Percentiles rank a stretch among this genome's conserved stretches.
Evolutionary conservation across 495 filamentous ascomycete species (phyloP).

Genomic region (Viridothelium virens): DNA sequence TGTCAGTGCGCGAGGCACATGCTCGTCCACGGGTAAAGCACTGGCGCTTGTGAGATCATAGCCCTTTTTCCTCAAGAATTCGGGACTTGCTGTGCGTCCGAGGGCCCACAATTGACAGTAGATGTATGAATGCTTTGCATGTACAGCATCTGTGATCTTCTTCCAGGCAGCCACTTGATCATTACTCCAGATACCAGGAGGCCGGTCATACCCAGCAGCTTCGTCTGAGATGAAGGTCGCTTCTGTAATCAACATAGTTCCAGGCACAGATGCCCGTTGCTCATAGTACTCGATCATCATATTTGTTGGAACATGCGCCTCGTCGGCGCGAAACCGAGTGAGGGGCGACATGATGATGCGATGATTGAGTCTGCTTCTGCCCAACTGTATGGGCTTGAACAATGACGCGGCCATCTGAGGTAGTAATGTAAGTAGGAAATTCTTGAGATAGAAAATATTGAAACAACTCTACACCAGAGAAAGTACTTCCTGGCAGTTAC

Average conservation of each 20-base stretch:
- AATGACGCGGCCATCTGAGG: slow-evolving; percentile 8
- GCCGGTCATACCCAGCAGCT: slow-evolving; percentile 47
- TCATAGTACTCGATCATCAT: slow-evolving; percentile 52
- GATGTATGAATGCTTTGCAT: slow-evolving; percentile 55
- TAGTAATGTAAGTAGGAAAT: no score
- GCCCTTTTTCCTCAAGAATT: slow-evolving; percentile 35
- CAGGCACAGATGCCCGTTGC: slow-evolving; percentile 52
- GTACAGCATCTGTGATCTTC: slow-evolving; percentile 56
- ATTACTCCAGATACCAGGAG: slow-evolving; percentile 55
- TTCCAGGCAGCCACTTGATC: slow-evolving; percentile 58
- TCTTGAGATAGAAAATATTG: no score
- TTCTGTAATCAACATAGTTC: slow-evolving; percentile 59
- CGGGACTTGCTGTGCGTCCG: slow-evolving; percentile 48
- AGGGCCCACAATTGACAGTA: slow-evolving; percentile 61
- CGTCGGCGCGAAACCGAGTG: slow-evolving; percentile 28
- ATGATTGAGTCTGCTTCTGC: slow-evolving; percentile 16
- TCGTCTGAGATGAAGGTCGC: slow-evolving; percentile 52
- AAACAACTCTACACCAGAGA: no score
- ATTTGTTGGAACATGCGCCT: slow-evolving; percentile 36
- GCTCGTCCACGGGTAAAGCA: slow-evolving; percentile 29
- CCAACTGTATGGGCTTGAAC: slow-evolving; percentile 23
- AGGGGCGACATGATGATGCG: slow-evolving; percentile 26
- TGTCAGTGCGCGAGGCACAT: slow-evolving; percentile 45
- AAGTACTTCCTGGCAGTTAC: no score
- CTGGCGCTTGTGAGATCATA: slow-evolving; percentile 43